Evolutionary conservation across 345 rosid genomes (phyloP), one percentile per base, ranked within the genome.

Genomic region (Reutealis trisperma): DNA sequence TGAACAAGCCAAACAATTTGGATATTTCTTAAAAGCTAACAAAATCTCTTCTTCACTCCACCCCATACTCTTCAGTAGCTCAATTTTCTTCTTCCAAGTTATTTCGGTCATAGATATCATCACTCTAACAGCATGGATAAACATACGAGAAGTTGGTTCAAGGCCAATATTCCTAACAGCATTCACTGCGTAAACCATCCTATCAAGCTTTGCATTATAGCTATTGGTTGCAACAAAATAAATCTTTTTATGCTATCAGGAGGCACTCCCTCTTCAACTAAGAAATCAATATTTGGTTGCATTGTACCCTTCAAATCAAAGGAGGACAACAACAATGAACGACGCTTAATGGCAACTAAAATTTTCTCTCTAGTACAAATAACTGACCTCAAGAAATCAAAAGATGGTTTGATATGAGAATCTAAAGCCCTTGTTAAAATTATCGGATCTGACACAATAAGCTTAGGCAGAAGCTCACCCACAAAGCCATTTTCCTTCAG

Each of bases 41-140:
- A 75, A 32, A 45, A 79, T 75, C 7, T 84, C 81, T 51, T 81
- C 78, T 27, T 79, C 67, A 19, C 63, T 78, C 79, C 80, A 84
- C 1, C 87, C 87, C 44, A 78, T 13, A 62, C 84, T 81, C 79
- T 81, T 67, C 25, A 81, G n/a, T 18, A 79, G 2, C 27, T 76
- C 79, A 8, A 82, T 69, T 72, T 73, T 81, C 63, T 34, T 77
- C 70, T 74, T 69, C 81, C 78, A 64, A 16, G 74, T 69, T 1
- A 67, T 9, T 2, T 72, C 81, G 6, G 21, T 64, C 67, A 79
- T 25, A 1, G 52, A 34, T 15, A 75, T 5, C 55, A 76, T 73
- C 9, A 60, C 78, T 21, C 66, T 34, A 14, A 81, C n/a, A 51
- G 81, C 84, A 49, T 67, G 71, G 4, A 75, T 4, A 67, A 81